Evolutionary conservation across 2,329 filamentous ascomycete species (phyloP).

Genomic region (Botrytis pseudocinerea): DNA sequence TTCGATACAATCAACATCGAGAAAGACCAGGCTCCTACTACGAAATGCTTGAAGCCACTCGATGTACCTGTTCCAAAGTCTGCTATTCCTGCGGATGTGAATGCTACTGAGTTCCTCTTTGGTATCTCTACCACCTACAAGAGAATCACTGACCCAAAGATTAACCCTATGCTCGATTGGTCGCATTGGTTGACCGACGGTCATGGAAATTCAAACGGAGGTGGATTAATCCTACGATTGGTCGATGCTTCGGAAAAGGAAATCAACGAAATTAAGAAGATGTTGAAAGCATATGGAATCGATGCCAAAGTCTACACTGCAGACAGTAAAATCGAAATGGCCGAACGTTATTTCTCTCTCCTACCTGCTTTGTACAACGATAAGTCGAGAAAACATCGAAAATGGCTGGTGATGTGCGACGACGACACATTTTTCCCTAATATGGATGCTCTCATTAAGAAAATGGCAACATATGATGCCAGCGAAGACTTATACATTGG

Average conservation of each 20-base stretch:
- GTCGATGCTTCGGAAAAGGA: slow-evolving; percentile 54
- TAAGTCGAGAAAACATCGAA: slow-evolving; percentile 49
- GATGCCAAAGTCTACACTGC: slow-evolving; percentile 59
- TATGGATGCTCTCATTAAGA: slow-evolving; percentile 37
- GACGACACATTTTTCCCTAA: slow-evolving; percentile 41
- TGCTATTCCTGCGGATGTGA: slow-evolving; percentile 51
- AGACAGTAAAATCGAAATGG: slow-evolving; percentile 56
- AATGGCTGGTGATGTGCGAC: slow-evolving; percentile 42
- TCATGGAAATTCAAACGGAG: slow-evolving; percentile 56
- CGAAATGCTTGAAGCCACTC: slow-evolving; percentile 52
- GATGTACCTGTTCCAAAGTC: slow-evolving; percentile 54
- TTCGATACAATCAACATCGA: slow-evolving; percentile 52
- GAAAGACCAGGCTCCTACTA: slow-evolving; percentile 44
- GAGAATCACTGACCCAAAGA: slow-evolving; percentile 53
- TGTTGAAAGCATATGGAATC: slow-evolving; percentile 52
- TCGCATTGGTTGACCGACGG: slow-evolving; percentile 61
- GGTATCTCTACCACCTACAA: slow-evolving; percentile 60
- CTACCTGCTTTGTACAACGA: slow-evolving; percentile 57
- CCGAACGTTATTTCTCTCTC: slow-evolving; percentile 57
- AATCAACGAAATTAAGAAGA: slow-evolving; percentile 50
- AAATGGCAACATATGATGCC: slow-evolving; percentile 33
- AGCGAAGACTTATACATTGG: slow-evolving; percentile 38
- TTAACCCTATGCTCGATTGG: slow-evolving; percentile 58
- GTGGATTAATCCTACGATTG: slow-evolving; percentile 55
- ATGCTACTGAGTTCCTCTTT: slow-evolving; percentile 59